Base-by-base conservation (phyloP, 2,329 filamentous ascomycete species). In the Trichothecium roseum region DNA sequence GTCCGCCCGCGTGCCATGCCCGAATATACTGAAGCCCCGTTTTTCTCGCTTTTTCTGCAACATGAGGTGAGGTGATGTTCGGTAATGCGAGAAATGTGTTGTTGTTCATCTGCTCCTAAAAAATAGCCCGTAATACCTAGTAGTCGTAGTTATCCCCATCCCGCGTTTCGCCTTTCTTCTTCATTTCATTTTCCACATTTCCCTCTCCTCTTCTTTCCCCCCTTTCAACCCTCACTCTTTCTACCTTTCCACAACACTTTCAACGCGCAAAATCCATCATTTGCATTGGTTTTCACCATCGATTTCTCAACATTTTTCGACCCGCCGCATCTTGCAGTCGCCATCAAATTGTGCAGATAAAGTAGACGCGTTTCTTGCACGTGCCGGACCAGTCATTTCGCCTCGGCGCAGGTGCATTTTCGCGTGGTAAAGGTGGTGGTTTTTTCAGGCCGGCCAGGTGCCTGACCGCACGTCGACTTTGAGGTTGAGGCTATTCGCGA, bases 111-210 rank as follows among this genome's bases (percentile, higher is more conserved):
- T 53, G 16, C 18, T 14, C 20, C 60, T 39, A 34, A 34, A 24
- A 50, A 63, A 68, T 66, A 65, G 60, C 8, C n/a, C 56, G 62
- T n/a, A n/a, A n/a, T n/a, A n/a, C n/a, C n/a, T n/a, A n/a, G n/a
- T n/a, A n/a, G n/a, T n/a, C n/a, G n/a, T 63, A 67, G 60, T 61
- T 63, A 68, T 71, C 65, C 63, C 66, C 63, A 60, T 28, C 34
- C 20, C 32, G 14, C 17, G n/a, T 53, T 48, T 44, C 48, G 44
- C 52, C 55, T 57, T 45, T 47, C 47, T 42, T 47, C 47, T 39
- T 43, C 44, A 41, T 47, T 42, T 45, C 41, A 39, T 44, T 46
- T 49, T 43, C 36, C 41, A 39, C 40, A 32, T 39, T 41, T 42
- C 43, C 39, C 42, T 43, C 42, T 35, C 40, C 45, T 37, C 40